Evolutionary conservation across 1,284 basidiomycete genomes (phyloP), one percentile per base, ranked within the genome.

Genomic region (Fomitopsis pinicola): DNA sequence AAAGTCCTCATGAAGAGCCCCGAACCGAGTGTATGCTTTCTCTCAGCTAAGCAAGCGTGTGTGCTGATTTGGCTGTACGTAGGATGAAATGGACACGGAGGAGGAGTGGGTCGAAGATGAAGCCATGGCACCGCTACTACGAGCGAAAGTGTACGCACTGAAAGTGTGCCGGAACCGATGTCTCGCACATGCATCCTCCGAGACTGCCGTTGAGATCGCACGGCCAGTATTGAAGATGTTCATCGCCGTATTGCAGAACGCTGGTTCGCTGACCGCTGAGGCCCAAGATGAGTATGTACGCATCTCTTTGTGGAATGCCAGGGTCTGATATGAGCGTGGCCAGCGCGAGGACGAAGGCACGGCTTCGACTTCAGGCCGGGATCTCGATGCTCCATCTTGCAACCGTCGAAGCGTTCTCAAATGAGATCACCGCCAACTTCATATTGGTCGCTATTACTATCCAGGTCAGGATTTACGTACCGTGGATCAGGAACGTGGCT

Each of bases 341-440:
- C 36, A 91, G 89, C 65, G 78, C 81, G 1, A 81, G 80, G 64
- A 80, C 83, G 40, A 85, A 84, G 72, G 82, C 88, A 0, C 82
- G 88, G 17, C 79, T 98, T 75, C 84, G 96, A 19, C 75, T 97
- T 33, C 87, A 92, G 68, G 94, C 95, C 0, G 89, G 91, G 0
- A 76, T 88, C 9, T 94, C 91, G 1, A 71, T 98, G 55, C 75
- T 98, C 48, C 94, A 95, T 72, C 78, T 99, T 9, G 87, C 90
- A 0, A 82, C 86, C 0, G 78, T 88, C 14, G 77, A 82, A 19
- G 71, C 70, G 0, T 96, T 87, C 71, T 82, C 86, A n/a, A 77
- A 79, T 35, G 80, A 81, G 5, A 82, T 95, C 17, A 69, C 80
- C 14, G 76, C 77, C 15, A 83, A 86, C 68, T 95, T 96, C 67